Conservation (phyloP, 495 filamentous ascomycete genomes). For the Penicillium malachiteum region DNA sequence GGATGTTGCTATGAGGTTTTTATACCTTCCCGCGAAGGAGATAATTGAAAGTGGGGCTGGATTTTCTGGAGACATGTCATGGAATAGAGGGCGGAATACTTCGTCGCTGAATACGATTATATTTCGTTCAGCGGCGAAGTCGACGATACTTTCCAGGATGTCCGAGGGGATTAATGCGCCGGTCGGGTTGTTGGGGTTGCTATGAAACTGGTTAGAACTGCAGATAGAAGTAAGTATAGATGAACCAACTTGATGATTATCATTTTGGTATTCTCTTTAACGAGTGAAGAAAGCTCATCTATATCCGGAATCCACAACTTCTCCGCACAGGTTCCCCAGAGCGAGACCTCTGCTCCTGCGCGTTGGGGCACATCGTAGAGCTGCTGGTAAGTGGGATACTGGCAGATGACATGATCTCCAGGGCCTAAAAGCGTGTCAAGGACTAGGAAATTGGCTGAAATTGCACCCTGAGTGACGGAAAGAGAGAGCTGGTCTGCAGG, state of each 20-base stretch:
- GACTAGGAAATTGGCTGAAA: conserved; percentile 70
- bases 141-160: conserved; percentile 55
- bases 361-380: conserved; percentile 70
- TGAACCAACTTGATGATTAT: conserved; percentile 54
- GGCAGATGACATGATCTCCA: conserved; percentile 79
- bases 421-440: conserved; percentile 69
- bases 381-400: conserved; percentile 82
- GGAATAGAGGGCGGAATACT: conserved; percentile 80
- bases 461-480: conserved; percentile 70
- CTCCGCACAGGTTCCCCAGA: conserved; percentile 68
- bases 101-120: conserved; percentile 73
- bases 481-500: conserved; percentile 32
- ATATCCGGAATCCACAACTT: conserved; percentile 63
- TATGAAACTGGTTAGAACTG: neutral
- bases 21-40: conserved; percentile 60
- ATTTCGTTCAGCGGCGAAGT: conserved; percentile 54
- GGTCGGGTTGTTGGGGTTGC: conserved; percentile 79
- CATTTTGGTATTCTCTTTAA: conserved; percentile 67
- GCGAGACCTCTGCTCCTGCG: conserved; percentile 69
- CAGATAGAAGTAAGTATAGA: neutral
- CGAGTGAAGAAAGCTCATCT: conserved; percentile 57
- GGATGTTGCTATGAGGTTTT: conserved; percentile 66
- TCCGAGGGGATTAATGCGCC: conserved; percentile 61
- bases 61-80: conserved; percentile 50
- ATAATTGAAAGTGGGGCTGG: conserved; percentile 56